Evolutionary conservation across 257 asterid species (phyloP).

Genomic region (Fraxinus pennsylvanica): DNA sequence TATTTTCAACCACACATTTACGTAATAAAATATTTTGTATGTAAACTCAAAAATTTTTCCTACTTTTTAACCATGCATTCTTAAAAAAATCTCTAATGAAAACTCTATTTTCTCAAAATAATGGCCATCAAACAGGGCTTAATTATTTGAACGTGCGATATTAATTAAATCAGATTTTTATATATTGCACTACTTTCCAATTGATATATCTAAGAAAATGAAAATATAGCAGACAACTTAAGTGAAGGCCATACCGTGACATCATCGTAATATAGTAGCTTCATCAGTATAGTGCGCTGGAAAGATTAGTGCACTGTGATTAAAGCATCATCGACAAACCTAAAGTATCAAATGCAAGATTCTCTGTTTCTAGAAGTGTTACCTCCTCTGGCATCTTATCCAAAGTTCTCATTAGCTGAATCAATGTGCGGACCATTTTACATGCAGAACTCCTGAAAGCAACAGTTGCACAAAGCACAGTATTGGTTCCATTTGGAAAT

Average conservation of each 20-base stretch:
- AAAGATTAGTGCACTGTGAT: constrained; percentile 28
- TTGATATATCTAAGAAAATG: constrained; percentile 14
- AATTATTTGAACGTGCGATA: too few relatives aligned
- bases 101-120: too few relatives aligned
- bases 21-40: too few relatives aligned
- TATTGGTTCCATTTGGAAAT: not conserved
- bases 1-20: too few relatives aligned
- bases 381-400: constrained; percentile 99
- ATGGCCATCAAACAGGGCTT: too few relatives aligned
- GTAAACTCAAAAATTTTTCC: too few relatives aligned
- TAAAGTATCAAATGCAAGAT: constrained; percentile 16
- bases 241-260: constrained; percentile 64
- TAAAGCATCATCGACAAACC: constrained; percentile 22
- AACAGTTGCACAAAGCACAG: constrained; percentile 6
- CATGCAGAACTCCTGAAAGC: constrained; percentile 87
- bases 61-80: too few relatives aligned
- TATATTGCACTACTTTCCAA: not conserved
- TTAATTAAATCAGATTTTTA: not conserved
- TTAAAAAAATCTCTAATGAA: too few relatives aligned
- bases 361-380: constrained; percentile 21
- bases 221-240: constrained; percentile 10
- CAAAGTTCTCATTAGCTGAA: constrained; percentile 91
- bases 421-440: constrained; percentile 84
- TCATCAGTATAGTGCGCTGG: constrained; percentile 94
- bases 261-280: constrained; percentile 85